A percentile compares a stretch with the other conserved stretches of the same genome.
Conservation (phyloP, 1,139 yeast species). For the Fermentozyma sake region DNA sequence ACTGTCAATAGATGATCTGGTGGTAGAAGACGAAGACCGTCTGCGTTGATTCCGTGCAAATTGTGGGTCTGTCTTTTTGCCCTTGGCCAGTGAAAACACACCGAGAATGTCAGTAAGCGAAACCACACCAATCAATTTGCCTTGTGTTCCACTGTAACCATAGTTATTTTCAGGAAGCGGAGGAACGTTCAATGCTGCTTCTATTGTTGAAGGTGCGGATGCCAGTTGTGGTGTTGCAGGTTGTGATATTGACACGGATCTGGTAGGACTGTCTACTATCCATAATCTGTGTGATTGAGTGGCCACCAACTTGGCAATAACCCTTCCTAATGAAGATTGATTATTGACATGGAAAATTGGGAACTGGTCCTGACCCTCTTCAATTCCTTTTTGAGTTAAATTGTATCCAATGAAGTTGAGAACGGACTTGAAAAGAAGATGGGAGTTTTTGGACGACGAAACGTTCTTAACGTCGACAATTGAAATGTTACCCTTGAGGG, state of each 20-base stretch:
- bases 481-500: constrained; percentile 84
- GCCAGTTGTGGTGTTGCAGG: constrained; percentile 3
- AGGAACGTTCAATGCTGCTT: constrained; percentile 15
- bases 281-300: constrained; percentile 91
- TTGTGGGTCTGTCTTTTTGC: constrained; percentile 68
- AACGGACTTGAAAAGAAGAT: constrained; percentile 74
- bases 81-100: constrained; percentile 67
- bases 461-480: constrained; percentile 90
- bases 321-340: constrained; percentile 76
- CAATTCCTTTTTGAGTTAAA: constrained; percentile 81
- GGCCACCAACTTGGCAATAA: constrained; percentile 91
- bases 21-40: constrained; percentile 51
- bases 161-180: constrained; percentile 7
- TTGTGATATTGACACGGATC: no score
- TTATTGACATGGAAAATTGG: constrained; percentile 92
- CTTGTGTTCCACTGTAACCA: constrained; percentile 50
- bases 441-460: constrained; percentile 79
- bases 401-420: constrained; percentile 84
- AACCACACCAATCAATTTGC: constrained; percentile 83
- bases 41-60: constrained; percentile 87
- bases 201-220: constrained; percentile 21
- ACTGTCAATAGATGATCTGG: constrained; percentile 33
- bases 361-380: constrained; percentile 92
- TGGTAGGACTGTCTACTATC: constrained; percentile 57
- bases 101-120: constrained; percentile 87